These are phyloP conservation scores for Cicer judaicum DNA, from an alignment of 306 rosid genomes.

Conservation along the genomic window DNA sequence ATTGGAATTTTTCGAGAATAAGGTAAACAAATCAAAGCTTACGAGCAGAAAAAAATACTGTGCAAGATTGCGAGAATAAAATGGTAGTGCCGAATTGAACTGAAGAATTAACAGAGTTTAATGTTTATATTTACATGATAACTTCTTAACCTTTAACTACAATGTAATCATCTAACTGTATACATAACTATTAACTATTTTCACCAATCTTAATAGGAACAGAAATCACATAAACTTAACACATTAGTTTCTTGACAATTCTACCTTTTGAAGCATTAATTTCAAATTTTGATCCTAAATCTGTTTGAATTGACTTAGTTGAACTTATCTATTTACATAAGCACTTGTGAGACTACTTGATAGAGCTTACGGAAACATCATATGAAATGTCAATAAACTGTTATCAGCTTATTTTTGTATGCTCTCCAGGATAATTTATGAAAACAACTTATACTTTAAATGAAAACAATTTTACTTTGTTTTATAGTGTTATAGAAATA, in stretches of 20 bases:
- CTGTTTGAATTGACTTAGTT: no score
- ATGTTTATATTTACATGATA: constrained; percentile 7
- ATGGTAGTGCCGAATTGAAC: constrained; percentile 14
- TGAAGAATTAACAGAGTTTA: not conserved
- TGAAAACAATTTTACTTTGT: no score
- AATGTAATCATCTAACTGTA: constrained; percentile 1
- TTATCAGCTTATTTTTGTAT: no score
- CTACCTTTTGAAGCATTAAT: constrained; percentile 18
- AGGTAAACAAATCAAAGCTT: not conserved
- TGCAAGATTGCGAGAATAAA: constrained; percentile 12
- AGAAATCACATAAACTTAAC: constrained; percentile 31
- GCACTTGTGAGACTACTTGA: no score
- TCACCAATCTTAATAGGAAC: not conserved
- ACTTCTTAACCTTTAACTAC: not conserved
- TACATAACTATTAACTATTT: not conserved
- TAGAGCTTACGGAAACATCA: no score
- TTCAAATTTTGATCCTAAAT: constrained; percentile 6
- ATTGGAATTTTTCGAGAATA: constrained; percentile 20
- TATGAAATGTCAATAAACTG: no score
- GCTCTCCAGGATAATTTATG: no score
- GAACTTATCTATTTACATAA: no score
- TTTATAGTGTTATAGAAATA: no score
- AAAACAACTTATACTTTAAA: no score
- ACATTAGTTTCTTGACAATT: not conserved
- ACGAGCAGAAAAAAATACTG: not conserved